Evolutionary conservation across 2,329 filamentous ascomycete species (phyloP), one percentile per base, ranked within the genome.

Genomic region (Pestalotiopsis sp.): DNA sequence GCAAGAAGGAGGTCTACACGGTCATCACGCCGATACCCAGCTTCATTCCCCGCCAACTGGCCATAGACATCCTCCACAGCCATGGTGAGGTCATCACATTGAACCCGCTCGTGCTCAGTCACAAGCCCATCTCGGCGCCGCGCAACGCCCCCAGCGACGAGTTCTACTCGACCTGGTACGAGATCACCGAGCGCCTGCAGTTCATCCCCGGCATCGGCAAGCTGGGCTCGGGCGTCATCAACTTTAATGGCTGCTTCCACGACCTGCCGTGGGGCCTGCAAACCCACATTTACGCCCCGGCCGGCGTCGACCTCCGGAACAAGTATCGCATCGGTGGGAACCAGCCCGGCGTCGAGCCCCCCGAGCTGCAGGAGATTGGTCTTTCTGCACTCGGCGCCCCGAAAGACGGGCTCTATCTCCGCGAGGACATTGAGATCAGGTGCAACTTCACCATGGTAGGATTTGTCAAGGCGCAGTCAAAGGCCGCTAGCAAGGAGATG

Each of bases 81-180:
- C 90, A 92, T 78, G 86, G 87, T 77, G 90, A 93, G 76, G 88
- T 92, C 78, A 92, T 92, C 81, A 90, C 88, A 41, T 81, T 93
- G 70, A 92, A 92, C 74, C 91, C 91, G 4, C 87, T 93, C 64
- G 90, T 93, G 36, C 85, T 91, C 69, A 82, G 83, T 49, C 86
- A 90, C 81, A 87, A 88, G 71, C 81, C 89, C 69, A 91, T 92
- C 77, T 83, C 89, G 66, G 89, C 91, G 1, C 91, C 91, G 36
- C 90, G 89, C 80, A 85, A 91, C 80, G 90, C 90, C 71, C 86
- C 89, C 68, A 82, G 89, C 72, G 91, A 93, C 79, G 91, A 93
- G 79, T 93, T 86, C 80, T 93, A 91, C 80, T 89, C 89, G 71
- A 91, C 90, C 38, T 93, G 91, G 91, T 93, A 93, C 78, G 90